A percentile compares a stretch with the other conserved stretches of the same genome.
These are phyloP conservation scores for Delphinella strobiligena DNA, from an alignment of 2,329 filamentous ascomycete genomes.

Conservation along the genomic window DNA sequence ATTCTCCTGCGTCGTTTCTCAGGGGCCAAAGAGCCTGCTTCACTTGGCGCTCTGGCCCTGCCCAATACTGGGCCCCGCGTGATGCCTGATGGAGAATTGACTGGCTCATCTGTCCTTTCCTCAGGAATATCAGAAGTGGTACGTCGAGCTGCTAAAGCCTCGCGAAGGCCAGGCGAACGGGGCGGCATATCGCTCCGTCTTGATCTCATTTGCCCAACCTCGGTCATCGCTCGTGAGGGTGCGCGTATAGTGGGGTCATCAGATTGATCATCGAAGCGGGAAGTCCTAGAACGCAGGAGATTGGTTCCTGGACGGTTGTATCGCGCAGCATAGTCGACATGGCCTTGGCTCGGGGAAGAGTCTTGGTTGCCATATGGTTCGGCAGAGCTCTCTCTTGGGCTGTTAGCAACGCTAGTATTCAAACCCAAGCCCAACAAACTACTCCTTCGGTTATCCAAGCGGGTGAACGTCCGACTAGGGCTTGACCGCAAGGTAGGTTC, in stretches of 20 bases:
- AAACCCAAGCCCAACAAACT: slow-evolving; percentile 5
- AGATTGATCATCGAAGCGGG: slow-evolving; percentile 19
- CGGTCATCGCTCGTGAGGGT: slow-evolving; percentile 37
- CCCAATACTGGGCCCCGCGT: too few species aligned
- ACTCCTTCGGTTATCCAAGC: slow-evolving; percentile 6
- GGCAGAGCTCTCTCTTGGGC: slow-evolving; percentile 1
- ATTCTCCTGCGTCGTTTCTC: slow-evolving; percentile 9
- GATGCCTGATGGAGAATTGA: too few species aligned
- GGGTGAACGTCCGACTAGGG: slow-evolving; percentile 6
- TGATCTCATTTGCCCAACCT: slow-evolving; percentile 20
- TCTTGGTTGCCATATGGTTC: slow-evolving; percentile 1
- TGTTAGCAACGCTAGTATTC: slow-evolving; percentile 1
- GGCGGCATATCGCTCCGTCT: slow-evolving; percentile 1
- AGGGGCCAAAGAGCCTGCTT: slow-evolving; percentile 6
- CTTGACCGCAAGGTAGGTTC: slow-evolving; percentile 3
- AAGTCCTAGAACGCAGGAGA: slow-evolving; percentile 23
- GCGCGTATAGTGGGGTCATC: slow-evolving; percentile 31
- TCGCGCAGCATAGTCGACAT: slow-evolving; percentile 9
- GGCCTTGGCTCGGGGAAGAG: slow-evolving; percentile 3
- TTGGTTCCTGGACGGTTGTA: slow-evolving; percentile 25
- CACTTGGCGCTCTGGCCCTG: background rate
- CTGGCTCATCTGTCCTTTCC: slow-evolving; percentile 2
- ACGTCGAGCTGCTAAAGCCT: slow-evolving; percentile 12
- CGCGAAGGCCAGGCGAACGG: slow-evolving; percentile 12
- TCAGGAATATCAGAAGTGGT: slow-evolving; percentile 7